Percentiles rank a stretch among this genome's conserved stretches.
Evolutionary conservation across 2,329 filamentous ascomycete genomes (phyloP).

Genomic region (Erysiphe neolycopersici): DNA sequence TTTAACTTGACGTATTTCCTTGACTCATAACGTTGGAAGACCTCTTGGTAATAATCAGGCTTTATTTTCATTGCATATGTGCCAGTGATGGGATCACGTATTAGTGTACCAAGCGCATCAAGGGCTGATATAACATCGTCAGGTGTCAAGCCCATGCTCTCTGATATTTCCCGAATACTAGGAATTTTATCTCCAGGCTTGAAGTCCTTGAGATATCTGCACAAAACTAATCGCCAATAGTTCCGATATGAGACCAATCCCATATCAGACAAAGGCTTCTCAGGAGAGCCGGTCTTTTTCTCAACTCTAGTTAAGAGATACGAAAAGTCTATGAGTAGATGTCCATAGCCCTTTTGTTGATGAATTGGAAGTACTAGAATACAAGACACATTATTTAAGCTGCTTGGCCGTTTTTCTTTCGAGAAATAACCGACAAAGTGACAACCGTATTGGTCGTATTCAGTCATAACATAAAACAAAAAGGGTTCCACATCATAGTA

Average conservation of each 20-base stretch:
- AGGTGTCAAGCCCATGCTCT: constrained; percentile 79
- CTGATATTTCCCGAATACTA: constrained; percentile 44
- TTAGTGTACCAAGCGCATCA: constrained; percentile 68
- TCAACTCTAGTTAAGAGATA: constrained; percentile 87
- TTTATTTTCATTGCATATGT: constrained; percentile 78
- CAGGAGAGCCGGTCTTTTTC: constrained; percentile 78
- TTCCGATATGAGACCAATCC: constrained; percentile 90
- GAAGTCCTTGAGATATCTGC: constrained; percentile 49
- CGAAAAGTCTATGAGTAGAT: constrained; percentile 92
- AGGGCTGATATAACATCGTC: constrained; percentile 90
- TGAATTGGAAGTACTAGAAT: constrained; percentile 91
- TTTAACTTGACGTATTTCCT: constrained; percentile 75
- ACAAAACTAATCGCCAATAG: constrained; percentile 82
- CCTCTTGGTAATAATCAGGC: constrained; percentile 58
- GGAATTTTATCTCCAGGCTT: constrained; percentile 24
- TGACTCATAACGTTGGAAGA: constrained; percentile 66
- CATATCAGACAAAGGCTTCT: constrained; percentile 96
- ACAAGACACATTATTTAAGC: constrained; percentile 91
- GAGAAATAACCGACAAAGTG: constrained; percentile 99
- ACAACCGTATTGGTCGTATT: constrained; percentile 73
- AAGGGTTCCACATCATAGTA: constrained; percentile 98
- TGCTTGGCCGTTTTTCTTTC: constrained; percentile 87
- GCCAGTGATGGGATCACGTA: constrained; percentile 68
- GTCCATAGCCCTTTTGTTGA: constrained; percentile 88
- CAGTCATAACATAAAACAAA: constrained; percentile 89